phyloP scores from a whole-genome alignment of 768 basidiomycete genomes.

The Podaxis pistillaris region DNA sequence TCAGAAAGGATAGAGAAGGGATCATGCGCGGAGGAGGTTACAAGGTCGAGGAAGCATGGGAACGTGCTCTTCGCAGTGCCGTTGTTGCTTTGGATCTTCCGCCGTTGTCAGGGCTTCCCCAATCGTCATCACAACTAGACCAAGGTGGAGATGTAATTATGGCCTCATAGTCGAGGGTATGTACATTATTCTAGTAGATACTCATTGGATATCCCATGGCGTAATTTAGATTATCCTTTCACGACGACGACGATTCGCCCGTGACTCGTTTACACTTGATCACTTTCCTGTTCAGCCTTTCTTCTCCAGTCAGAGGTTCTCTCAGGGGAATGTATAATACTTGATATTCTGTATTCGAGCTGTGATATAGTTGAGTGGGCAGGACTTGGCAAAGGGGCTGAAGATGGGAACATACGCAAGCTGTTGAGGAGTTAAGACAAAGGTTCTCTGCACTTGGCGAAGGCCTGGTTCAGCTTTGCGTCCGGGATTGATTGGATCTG shows the following conservation, averaged over 20 bases:
- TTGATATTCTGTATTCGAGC: conserved; percentile 69
- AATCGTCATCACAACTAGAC: conserved; percentile 21
- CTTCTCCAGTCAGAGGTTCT: conserved; percentile 52
- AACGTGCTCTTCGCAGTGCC: conserved; percentile 70
- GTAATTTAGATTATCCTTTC: not conserved
- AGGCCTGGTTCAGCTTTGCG: conserved; percentile 4
- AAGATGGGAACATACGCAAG: conserved; percentile 1
- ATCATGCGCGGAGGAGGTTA: conserved; percentile 86
- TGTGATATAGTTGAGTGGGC: not conserved
- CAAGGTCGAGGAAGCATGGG: conserved; percentile 81
- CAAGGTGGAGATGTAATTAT: conserved; percentile 45
- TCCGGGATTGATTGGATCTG: not conserved
- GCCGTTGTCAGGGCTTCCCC: conserved; percentile 38
- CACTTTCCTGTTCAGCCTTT: conserved; percentile 48
- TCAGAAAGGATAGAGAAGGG: conserved; percentile 72
- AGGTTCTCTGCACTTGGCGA: conserved; percentile 3
- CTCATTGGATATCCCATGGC: not conserved
- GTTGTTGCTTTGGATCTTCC: conserved; percentile 70
- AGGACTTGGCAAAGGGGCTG: not conserved
- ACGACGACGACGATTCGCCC: not conserved
- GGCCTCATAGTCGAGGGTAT: conserved; percentile 21
- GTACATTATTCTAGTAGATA: conserved; percentile 6
- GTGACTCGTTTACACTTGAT: conserved; percentile 31
- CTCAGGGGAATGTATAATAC: conserved; percentile 80
- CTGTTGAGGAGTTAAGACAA: conserved; percentile 8